Evolutionary conservation across 495 filamentous ascomycete species (phyloP).

Genomic region (Penicillium paxilli): DNA sequence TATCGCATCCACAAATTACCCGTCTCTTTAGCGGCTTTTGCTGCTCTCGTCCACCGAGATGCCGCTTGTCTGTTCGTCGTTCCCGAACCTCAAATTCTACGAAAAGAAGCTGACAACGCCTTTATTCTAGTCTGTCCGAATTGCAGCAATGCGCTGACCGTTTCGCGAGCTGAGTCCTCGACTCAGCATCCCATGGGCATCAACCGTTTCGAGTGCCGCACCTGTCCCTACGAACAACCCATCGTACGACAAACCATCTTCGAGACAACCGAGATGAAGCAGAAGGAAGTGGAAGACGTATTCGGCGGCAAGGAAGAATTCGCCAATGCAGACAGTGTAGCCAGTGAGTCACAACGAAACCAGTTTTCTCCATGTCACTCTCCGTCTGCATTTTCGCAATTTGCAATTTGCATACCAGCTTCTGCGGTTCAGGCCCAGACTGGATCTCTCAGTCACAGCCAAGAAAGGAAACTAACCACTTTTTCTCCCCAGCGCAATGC

Average conservation of each 20-base stretch:
- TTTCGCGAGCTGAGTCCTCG: slow-evolving; percentile 57
- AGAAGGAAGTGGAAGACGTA: slow-evolving; percentile 87
- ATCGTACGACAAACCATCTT: slow-evolving; percentile 66
- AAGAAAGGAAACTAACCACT: slow-evolving; percentile 8
- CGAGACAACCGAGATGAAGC: slow-evolving; percentile 69
- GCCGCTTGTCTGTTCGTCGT: slow-evolving; percentile 45
- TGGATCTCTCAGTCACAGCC: not conserved
- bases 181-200: slow-evolving; percentile 47
- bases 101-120: slow-evolving; percentile 18
- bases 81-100: not conserved
- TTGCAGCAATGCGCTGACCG: slow-evolving; percentile 85
- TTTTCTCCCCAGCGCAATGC: slow-evolving; percentile 63
- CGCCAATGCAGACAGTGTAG: slow-evolving; percentile 83
- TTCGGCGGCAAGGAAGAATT: slow-evolving; percentile 84
- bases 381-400: no score
- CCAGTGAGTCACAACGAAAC: slow-evolving; percentile 45
- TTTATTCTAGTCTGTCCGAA: slow-evolving; percentile 77
- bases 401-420: not conserved
- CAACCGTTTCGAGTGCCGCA: slow-evolving; percentile 87
- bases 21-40: not conserved
- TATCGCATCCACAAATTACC: not conserved
- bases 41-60: slow-evolving; percentile 20
- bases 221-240: slow-evolving; percentile 85
- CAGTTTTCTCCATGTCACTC: no score
- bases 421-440: not conserved